Percentiles rank a stretch among this genome's conserved stretches.
These are phyloP conservation scores for Austroboletus niveus DNA, from an alignment of 1,284 basidiomycete genomes.

Conservation along the genomic window DNA sequence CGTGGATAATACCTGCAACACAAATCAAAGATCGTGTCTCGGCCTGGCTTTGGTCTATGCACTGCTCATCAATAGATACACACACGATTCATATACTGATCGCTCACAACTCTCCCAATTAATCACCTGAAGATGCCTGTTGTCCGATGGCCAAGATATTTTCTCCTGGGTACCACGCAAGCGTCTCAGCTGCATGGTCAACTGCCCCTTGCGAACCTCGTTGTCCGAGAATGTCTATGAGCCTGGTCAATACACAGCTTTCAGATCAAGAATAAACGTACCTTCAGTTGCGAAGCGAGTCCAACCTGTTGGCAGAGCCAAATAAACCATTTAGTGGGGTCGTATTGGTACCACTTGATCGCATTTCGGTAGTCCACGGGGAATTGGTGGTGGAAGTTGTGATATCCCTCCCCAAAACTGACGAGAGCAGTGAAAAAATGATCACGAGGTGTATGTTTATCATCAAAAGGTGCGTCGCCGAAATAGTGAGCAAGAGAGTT, in stretches of 20 bases:
- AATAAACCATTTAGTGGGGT: conserved; percentile 93
- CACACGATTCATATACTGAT: conserved; percentile 3
- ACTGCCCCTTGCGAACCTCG: conserved; percentile 88
- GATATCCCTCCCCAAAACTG: conserved; percentile 92
- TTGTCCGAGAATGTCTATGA: conserved; percentile 81
- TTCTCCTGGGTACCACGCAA: conserved; percentile 69
- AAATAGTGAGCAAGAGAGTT: conserved; percentile 96
- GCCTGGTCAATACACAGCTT: not conserved
- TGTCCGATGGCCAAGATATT: conserved; percentile 78
- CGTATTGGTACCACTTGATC: conserved; percentile 91
- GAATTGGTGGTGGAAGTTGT: conserved; percentile 97
- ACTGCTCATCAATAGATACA: conserved; percentile 1
- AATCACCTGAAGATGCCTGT: conserved; percentile 76
- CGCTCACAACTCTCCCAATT: conserved; percentile 82
- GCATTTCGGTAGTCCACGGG: conserved; percentile 94
- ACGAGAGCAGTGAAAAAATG: conserved; percentile 85
- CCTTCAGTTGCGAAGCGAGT: conserved; percentile 83
- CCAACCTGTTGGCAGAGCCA: conserved; percentile 62
- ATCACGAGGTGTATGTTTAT: conserved; percentile 92
- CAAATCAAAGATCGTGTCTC: conserved; percentile 76
- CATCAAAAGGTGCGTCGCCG: conserved; percentile 89
- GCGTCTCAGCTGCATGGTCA: conserved; percentile 90
- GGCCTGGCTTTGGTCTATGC: conserved; percentile 70
- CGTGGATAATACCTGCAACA: conserved; percentile 89
- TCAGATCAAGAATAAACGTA: conserved; percentile 17